Evolutionary conservation across 257 asterid species (phyloP).

Genomic region (Solanum stenotomum): DNA sequence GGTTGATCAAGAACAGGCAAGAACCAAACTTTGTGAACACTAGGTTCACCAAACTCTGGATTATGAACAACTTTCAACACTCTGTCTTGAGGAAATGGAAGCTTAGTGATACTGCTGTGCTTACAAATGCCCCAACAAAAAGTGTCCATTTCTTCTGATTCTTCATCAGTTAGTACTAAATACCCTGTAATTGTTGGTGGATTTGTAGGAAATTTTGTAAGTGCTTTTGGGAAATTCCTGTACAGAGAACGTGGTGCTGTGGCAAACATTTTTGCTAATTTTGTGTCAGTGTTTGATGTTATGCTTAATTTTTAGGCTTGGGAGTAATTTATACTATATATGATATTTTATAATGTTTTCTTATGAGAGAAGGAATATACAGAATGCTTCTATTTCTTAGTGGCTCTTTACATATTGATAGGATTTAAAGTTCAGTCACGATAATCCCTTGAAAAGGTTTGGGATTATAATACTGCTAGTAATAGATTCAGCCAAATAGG

Average conservation of each 20-base stretch:
- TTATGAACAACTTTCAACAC: slow-evolving; percentile 62
- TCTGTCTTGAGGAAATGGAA: slow-evolving; percentile 81
- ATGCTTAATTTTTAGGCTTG: not conserved
- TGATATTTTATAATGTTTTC: not conserved
- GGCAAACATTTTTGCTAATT: slow-evolving; percentile 35
- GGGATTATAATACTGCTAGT: not conserved
- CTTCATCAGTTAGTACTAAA: slow-evolving; percentile 47
- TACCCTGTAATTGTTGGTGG: slow-evolving; percentile 36
- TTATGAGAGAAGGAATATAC: slow-evolving; percentile 6
- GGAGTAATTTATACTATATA: not conserved
- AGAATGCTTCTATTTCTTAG: not conserved
- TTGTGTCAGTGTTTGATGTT: not conserved
- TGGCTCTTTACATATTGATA: not conserved
- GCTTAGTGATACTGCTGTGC: slow-evolving; percentile 31
- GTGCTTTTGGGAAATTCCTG: slow-evolving; percentile 37
- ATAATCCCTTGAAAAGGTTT: not conserved
- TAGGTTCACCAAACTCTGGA: slow-evolving; percentile 35
- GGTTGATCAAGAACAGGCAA: slow-evolving; percentile 68
- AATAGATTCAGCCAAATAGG: not conserved
- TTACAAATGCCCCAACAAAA: slow-evolving; percentile 53
- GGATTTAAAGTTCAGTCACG: not conserved
- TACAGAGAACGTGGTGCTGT: slow-evolving; percentile 58
- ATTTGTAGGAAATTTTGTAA: slow-evolving; percentile 28
- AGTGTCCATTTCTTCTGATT: slow-evolving; percentile 44
- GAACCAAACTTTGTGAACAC: slow-evolving; percentile 54